phyloP scores from a whole-genome alignment of 2,329 filamentous ascomycete species.

The Clonostachys solani region DNA sequence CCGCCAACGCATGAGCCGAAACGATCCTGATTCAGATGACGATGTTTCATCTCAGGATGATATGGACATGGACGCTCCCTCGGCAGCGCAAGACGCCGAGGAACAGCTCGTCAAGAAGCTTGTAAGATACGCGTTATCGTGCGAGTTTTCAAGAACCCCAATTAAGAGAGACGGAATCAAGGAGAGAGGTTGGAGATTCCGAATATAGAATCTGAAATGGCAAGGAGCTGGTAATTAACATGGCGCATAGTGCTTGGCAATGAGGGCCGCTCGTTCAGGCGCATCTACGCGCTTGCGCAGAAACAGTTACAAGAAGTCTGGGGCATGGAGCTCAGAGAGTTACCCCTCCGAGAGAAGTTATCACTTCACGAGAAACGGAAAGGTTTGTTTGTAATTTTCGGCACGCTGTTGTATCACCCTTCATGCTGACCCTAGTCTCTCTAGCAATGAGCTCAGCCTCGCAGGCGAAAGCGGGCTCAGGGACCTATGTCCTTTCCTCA shows the following conservation, averaged over 20 bases:
- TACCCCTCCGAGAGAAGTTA: constrained; percentile 76
- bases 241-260: constrained; percentile 63
- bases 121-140: constrained; percentile 64
- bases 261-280: constrained; percentile 66
- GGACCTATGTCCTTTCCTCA: constrained; percentile 74
- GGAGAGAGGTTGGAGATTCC: constrained; percentile 47
- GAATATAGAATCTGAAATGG: not conserved
- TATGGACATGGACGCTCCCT: constrained; percentile 10
- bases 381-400: constrained; percentile 41
- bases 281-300: constrained; percentile 76
- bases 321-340: constrained; percentile 88
- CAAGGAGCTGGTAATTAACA: not conserved
- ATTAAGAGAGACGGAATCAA: constrained; percentile 60
- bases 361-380: constrained; percentile 74
- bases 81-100: constrained; percentile 33
- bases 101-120: constrained; percentile 59
- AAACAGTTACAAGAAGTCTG: constrained; percentile 65
- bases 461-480: constrained; percentile 53
- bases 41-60: constrained; percentile 21
- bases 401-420: not conserved
- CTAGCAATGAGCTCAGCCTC: constrained; percentile 37
- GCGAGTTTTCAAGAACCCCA: constrained; percentile 57
- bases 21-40: constrained; percentile 18
- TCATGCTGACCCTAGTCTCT: constrained; percentile 5
- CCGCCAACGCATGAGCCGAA: constrained; percentile 19